phyloP scores from a whole-genome alignment of 306 rosid genomes.

The Vachellia pachyceras region DNA sequence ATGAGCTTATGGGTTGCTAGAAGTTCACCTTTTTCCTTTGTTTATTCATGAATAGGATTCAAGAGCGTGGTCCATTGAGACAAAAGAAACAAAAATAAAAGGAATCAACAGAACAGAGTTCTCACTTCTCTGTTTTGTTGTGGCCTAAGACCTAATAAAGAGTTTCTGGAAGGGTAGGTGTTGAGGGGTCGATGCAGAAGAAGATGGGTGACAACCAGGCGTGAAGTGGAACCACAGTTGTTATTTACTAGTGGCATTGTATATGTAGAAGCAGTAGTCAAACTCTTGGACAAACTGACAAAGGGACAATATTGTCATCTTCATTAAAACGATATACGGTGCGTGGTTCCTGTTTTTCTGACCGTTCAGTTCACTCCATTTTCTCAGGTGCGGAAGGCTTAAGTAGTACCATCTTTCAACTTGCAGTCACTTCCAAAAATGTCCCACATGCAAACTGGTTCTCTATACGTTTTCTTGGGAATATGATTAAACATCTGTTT shows the following conservation, averaged over 20 bases:
- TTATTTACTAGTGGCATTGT: no score
- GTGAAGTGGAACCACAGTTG: constrained; percentile 29
- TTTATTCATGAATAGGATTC: no score
- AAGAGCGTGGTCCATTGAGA: no score
- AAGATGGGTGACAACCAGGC: constrained; percentile 31
- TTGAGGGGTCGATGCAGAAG: no score
- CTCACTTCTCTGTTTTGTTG: no score
- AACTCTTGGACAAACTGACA: constrained; percentile 2
- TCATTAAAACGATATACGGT: constrained; percentile 25
- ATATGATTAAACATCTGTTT: neutral
- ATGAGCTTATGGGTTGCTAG: neutral
- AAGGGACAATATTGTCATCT: constrained; percentile 12
- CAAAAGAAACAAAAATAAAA: neutral
- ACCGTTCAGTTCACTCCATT: constrained; percentile 21
- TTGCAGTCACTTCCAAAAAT: neutral
- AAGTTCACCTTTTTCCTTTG: no score
- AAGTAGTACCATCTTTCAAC: constrained; percentile 36
- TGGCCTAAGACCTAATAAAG: neutral
- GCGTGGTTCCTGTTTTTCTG: constrained; percentile 20
- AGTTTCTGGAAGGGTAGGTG: neutral
- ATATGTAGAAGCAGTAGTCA: constrained; percentile 1
- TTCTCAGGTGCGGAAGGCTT: neutral
- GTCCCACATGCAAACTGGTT: neutral
- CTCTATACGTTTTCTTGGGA: neutral
- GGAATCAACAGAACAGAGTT: neutral